Evolutionary conservation across 371 early-diverging fungal species (phyloP).

Genomic region (Umbelopsis sp.): DNA sequence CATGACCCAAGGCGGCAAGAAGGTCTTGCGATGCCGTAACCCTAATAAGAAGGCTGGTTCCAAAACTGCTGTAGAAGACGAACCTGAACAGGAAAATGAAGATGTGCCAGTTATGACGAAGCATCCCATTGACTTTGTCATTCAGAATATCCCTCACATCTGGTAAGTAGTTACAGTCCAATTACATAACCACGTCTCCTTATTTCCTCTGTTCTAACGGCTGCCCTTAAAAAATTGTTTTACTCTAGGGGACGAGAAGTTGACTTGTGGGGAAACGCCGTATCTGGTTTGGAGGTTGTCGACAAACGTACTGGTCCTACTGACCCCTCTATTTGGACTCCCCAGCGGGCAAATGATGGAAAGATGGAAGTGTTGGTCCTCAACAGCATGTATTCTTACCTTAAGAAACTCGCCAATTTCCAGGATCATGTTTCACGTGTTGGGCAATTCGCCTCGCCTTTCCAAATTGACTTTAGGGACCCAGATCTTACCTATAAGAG

Average conservation of each 20-base stretch:
- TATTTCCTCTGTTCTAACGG: too few species aligned
- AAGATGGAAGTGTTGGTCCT: slow-evolving; percentile 43
- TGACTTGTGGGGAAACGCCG: slow-evolving; percentile 48
- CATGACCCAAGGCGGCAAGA: slow-evolving; percentile 30
- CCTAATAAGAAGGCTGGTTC: background rate
- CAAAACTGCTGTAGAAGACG: background rate
- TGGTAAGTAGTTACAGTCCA: slow-evolving; percentile 28
- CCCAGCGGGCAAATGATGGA: slow-evolving; percentile 43
- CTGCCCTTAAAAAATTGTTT: background rate
- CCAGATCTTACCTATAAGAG: slow-evolving; percentile 20
- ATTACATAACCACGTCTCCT: too few species aligned
- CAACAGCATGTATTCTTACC: slow-evolving; percentile 35
- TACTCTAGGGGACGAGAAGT: slow-evolving; percentile 39
- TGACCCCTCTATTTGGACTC: slow-evolving; percentile 35
- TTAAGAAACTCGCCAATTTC: slow-evolving; percentile 48
- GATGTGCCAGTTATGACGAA: slow-evolving; percentile 30
- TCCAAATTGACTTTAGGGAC: slow-evolving; percentile 38
- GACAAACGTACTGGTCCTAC: slow-evolving; percentile 29
- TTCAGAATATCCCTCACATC: slow-evolving; percentile 49
- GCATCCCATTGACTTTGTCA: slow-evolving; percentile 45
- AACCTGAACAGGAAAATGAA: background rate
- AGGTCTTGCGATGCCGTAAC: slow-evolving; percentile 22
- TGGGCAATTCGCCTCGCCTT: slow-evolving; percentile 45
- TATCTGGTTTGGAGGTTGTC: slow-evolving; percentile 33
- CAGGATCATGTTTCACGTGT: slow-evolving; percentile 46